Evolutionary conservation across 2,329 filamentous ascomycete genomes (phyloP), one percentile per base, ranked within the genome.

Genomic region (Cordyceps farinosa): DNA sequence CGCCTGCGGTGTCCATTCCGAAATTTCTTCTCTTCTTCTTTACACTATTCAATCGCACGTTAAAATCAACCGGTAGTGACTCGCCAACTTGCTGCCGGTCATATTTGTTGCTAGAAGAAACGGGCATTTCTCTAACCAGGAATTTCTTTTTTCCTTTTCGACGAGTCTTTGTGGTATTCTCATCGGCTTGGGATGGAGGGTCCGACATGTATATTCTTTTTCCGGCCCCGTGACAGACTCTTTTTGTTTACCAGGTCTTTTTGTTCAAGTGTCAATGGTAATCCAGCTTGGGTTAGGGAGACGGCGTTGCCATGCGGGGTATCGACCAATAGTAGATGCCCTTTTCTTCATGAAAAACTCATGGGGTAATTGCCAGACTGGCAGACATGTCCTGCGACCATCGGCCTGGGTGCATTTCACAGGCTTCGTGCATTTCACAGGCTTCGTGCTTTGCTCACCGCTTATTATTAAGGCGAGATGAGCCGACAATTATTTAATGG

Each of bases 71-170:
- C 82, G 80, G 76, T 77, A 71, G 76, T 71, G 74, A 32, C 69
- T 78, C 74, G 63, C 73, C 76, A 74, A 84, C 80, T 83, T 77
- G 72, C 74, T 78, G 71, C 78, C 79, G 82, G 83, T 86, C 83
- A 86, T 82, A 85, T 84, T 83, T 82, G 75, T 76, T 84, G 83
- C 82, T 71, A 85, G 82, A 86, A 65, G 65, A 78, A 82, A 66
- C 70, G 73, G 71, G 64, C 66, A 22, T 64, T 66, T 68, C 65
- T 68, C 66, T 65, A 64, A 70, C 69, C 66, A 47, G 38, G 15
- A 32, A 32, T 58, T 57, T 45, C 29, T 42, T 32, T 32, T 51
- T 30, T 42, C 66, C 62, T 61, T 48, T 62, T 50, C 54, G 63
- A 61, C 40, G 63, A 62, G 58, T 47, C 42, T 47, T 27, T 42